Evolutionary conservation across 768 basidiomycete genomes (phyloP).

Genomic region (Podaxis sp.): DNA sequence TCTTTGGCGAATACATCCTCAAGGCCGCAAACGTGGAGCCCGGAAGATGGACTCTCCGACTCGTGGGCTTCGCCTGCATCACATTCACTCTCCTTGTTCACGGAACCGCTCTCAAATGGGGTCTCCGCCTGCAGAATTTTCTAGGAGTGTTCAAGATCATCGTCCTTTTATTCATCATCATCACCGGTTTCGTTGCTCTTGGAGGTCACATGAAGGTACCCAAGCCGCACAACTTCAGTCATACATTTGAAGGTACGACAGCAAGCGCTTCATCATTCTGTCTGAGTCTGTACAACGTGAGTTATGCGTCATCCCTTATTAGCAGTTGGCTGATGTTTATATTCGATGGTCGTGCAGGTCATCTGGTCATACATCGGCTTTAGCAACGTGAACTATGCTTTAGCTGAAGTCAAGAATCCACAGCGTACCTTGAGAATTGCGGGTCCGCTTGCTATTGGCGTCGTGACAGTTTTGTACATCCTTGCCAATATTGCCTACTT

Average conservation of each 20-base stretch:
- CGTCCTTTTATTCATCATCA: slow-evolving; percentile 46
- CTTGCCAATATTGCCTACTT: slow-evolving; percentile 67
- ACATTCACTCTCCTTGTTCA: slow-evolving; percentile 37
- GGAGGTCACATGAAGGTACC: slow-evolving; percentile 33
- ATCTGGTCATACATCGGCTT: slow-evolving; percentile 56
- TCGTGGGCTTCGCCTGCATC: slow-evolving; percentile 36
- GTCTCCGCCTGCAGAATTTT: slow-evolving; percentile 57
- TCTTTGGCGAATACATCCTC: slow-evolving; percentile 56
- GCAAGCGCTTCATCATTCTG: slow-evolving; percentile 50
- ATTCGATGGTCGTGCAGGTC: slow-evolving; percentile 34
- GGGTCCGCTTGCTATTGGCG: slow-evolving; percentile 56
- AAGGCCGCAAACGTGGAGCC: slow-evolving; percentile 32
- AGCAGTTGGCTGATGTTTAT: background rate
- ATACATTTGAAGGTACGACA: slow-evolving; percentile 42
- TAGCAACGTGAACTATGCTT: slow-evolving; percentile 65
- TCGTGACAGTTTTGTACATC: slow-evolving; percentile 56
- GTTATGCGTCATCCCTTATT: slow-evolving; percentile 2
- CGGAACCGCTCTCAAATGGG: slow-evolving; percentile 47
- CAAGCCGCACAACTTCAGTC: slow-evolving; percentile 33
- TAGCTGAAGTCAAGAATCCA: slow-evolving; percentile 64
- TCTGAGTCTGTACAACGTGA: slow-evolving; percentile 51
- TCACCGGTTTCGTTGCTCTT: slow-evolving; percentile 49
- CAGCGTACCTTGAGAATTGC: slow-evolving; percentile 60
- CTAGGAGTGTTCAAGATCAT: slow-evolving; percentile 58
- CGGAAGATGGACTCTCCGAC: slow-evolving; percentile 30